Base-by-base conservation (phyloP, 75 land plant genomes). In the Chamaecyparis obtusa region DNA sequence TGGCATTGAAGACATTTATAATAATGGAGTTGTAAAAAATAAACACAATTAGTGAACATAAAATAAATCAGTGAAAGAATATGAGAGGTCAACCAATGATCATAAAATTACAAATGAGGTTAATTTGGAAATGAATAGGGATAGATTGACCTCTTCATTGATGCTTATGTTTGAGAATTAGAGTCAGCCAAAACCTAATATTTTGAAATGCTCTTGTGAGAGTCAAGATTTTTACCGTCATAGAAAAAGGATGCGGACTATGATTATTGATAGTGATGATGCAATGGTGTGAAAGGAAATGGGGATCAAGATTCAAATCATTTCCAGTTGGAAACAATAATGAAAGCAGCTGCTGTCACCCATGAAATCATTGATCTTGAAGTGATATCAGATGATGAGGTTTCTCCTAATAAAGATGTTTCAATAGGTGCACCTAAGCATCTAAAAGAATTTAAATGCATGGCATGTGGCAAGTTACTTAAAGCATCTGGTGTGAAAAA, bases 181-280 rank as follows among this genome's bases (percentile, higher is more conserved):
- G 82, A 80, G 77, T 85, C 39, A 44, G 9, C 41, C 56, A 71
- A 88, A 89, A 44, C 19, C 55, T 35, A 84, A 46, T 75, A 89
- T 89, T 13, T 46, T 48, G 11, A 91, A 91, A 76, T 83, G 89
- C 74, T 35, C 80, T 7, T 48, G 19, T 84, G 90, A 90, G 3
- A 60, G 14, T 43, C 87, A 88, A 35, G 91, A 89, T 39, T 9
- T 55, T 19, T 85, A 83, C 21, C 21, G 1, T 54, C 83, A 88
- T 57, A 85, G 64, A 43, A 93, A 91, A 83, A 86, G 46, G 57
- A 80, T 84, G 79, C 88, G 83, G 37, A 89, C 88, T 83, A 90
- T 92, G 46, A 87, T 88, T 46, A 87, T 93, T 85, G 97, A 94
- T 80, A 92, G 93, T 89, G 99, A 97, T 92, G 99, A 94, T 87